Evolutionary conservation across 2,329 filamentous ascomycete species (phyloP), one percentile per base, ranked within the genome.

Genomic region (Myriosclerotinia scirpicola): DNA sequence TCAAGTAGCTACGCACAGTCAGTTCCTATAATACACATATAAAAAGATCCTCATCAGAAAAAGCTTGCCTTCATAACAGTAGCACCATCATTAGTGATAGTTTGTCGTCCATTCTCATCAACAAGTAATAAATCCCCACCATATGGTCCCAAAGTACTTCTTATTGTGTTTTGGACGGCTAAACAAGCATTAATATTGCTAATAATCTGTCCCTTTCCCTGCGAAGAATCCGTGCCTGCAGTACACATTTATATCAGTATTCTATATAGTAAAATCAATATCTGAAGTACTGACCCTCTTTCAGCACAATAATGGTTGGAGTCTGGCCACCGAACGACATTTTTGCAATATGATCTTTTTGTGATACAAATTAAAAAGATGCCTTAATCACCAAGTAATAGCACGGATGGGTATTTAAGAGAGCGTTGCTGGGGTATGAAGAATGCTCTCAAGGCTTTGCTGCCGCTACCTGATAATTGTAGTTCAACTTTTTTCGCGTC

Each of bases 141-240:
- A 81, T 98, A 99, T 44, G 95, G 95, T 52, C 95, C 95, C 46
- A 99, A 85, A 26, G 95, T 99, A 75, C 90, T 92, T 83, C 96
- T 96, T 82, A 99, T 94, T 68, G 94, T 98, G 61, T 89, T 86
- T 82, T 99, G 95, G 52, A 99, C 93, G 34, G 95, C 94, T 75
- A 97, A 84, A 80, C 95, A 99, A 73, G 95, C 95, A 83, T 97
- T 97, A 82, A 99, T 98, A 81, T 99, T 99, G 75, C 94, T 96
- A 75, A 99, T 82, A 76, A 99, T 90, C 82, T 99, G 95, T 65
- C 93, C 93, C 79, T 96, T 95, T 76, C 95, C 95, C 81, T 99
- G 95, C 64, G 95, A 98, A 75, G 93, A 88, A 80, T 99, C 95
- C 82, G 95, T 99, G 76, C 95, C 95, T 97, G 75, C 70, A 71